A percentile compares a stretch with the other conserved stretches of the same genome.
Evolutionary conservation across 768 basidiomycete genomes (phyloP).

Genomic region (Phlebiopsis gigantea): DNA sequence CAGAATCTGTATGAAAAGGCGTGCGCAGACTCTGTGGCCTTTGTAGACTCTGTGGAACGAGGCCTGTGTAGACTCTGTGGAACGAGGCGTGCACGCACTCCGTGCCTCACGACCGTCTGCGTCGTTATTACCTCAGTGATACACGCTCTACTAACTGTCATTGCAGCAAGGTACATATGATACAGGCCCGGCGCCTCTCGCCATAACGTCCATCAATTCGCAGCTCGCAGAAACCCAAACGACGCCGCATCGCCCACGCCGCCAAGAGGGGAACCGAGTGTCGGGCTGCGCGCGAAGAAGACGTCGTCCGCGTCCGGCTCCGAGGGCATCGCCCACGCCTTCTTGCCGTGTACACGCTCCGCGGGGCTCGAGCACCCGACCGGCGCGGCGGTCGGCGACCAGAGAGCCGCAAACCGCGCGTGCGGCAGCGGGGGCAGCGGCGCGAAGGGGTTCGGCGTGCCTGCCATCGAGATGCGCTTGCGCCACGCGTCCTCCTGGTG

Average conservation of each 20-base stretch:
- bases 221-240: background rate
- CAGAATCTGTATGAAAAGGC: too few relatives aligned
- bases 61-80: too few relatives aligned
- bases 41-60: too few relatives aligned
- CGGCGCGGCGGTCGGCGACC: background rate
- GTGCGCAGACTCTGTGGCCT: too few relatives aligned
- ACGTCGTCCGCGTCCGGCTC: conserved; percentile 13
- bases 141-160: too few relatives aligned
- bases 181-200: too few relatives aligned
- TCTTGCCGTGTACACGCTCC: background rate
- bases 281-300: conserved; percentile 9
- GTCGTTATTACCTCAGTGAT: too few relatives aligned
- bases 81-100: too few relatives aligned
- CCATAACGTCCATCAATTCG: too few relatives aligned
- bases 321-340: background rate
- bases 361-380: conserved; percentile 2
- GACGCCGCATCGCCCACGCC: background rate
- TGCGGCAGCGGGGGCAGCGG: background rate
- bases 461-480: background rate
- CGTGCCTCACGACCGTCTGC: too few relatives aligned
- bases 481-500: conserved; percentile 1
- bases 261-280: background rate
- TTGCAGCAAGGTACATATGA: background rate
- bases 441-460: background rate
- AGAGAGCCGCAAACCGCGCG: background rate